These are phyloP conservation scores for Globisporangium canariense DNA, from an alignment of 352 stramenopile genomes.

Conservation along the genomic window DNA sequence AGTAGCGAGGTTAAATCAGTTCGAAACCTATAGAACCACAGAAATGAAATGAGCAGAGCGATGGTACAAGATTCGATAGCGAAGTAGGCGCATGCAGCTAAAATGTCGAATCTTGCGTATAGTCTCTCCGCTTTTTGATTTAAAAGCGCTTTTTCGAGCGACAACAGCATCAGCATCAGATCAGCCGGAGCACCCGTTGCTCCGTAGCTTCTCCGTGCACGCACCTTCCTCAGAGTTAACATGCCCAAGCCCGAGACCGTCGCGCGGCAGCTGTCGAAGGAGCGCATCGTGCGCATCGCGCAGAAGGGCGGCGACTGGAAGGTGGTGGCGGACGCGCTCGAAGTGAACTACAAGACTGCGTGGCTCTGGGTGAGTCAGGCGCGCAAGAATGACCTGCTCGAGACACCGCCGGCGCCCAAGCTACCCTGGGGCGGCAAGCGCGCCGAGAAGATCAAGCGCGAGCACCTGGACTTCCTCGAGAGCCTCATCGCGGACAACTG, in stretches of 20 bases:
- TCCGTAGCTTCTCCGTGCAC: background rate
- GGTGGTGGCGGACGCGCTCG: conserved; percentile 17
- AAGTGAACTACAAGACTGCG: conserved; percentile 24
- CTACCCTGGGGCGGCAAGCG: conserved; percentile 19
- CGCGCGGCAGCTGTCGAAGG: conserved; percentile 17
- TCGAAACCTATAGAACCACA: background rate
- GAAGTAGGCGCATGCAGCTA: background rate
- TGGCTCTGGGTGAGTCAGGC: conserved; percentile 22
- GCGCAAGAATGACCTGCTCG: conserved; percentile 19
- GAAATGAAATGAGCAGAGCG: background rate
- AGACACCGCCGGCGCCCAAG: conserved; percentile 11
- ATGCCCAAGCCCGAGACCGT: conserved; percentile 22
- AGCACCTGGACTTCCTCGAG: conserved; percentile 22
- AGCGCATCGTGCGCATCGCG: conserved; percentile 21
- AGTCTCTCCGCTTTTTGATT: background rate
- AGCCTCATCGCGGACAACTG: conserved; percentile 18
- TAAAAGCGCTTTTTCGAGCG: background rate
- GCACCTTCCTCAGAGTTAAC: background rate
- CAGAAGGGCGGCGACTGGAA: conserved; percentile 22
- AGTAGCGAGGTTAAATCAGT: conserved; percentile 6
- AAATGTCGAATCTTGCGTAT: background rate
- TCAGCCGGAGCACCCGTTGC: too few relatives aligned
- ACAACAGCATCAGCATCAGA: background rate
- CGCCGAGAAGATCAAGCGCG: conserved; percentile 21
- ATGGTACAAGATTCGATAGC: background rate